These are phyloP conservation scores for Neurospora intermedia DNA, from an alignment of 495 filamentous ascomycete genomes.

Conservation along the genomic window DNA sequence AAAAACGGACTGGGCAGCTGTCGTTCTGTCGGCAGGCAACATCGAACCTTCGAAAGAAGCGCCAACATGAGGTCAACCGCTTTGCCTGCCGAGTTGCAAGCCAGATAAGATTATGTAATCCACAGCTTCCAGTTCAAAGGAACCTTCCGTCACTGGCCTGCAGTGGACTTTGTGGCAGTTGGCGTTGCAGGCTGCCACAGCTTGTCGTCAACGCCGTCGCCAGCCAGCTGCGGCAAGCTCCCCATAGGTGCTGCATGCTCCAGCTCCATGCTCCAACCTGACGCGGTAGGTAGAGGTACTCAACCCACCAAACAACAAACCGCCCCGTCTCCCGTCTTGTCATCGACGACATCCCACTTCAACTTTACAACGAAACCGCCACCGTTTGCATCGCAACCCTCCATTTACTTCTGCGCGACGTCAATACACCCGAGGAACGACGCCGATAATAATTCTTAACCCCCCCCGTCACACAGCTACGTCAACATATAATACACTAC, in stretches of 20 bases:
- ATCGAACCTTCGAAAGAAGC: not conserved
- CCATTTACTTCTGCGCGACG: not conserved
- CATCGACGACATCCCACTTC: not conserved
- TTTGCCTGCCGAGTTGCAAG: not conserved
- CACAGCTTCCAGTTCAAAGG: not conserved
- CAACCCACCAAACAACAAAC: not conserved
- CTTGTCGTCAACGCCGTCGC: conserved; percentile 24
- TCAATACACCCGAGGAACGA: not conserved
- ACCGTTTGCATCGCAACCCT: not conserved
- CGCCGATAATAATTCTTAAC: not conserved
- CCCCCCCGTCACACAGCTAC: not conserved
- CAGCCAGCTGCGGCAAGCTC: not conserved
- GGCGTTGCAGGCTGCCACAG: conserved; percentile 24
- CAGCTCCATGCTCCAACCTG: not conserved
- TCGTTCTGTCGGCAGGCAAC: not conserved
- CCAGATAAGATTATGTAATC: conserved; percentile 14
- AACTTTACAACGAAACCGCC: not conserved
- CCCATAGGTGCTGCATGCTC: not conserved
- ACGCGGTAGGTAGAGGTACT: not conserved
- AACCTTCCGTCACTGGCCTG: not conserved
- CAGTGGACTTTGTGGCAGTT: not conserved
- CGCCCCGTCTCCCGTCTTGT: not conserved
- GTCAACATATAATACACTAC: not conserved
- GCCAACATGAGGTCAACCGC: not conserved
- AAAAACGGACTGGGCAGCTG: not conserved